Percentiles rank a stretch among this genome's conserved stretches.
phyloP scores from a whole-genome alignment of 331 rosid genomes.

The Quercus tomentella region DNA sequence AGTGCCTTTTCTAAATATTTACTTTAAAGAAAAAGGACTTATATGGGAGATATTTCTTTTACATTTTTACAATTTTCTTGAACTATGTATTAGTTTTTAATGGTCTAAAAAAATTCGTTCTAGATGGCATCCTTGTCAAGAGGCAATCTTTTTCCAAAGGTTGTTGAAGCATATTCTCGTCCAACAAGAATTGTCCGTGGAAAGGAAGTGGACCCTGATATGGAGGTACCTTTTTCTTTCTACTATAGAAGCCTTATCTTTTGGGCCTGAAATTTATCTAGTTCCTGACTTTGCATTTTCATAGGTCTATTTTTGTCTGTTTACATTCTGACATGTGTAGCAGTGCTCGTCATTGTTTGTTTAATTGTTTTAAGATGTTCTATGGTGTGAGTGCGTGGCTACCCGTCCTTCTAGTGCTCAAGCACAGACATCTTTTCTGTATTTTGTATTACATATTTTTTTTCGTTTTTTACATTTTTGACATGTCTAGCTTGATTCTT shows the following conservation, averaged over 20 bases:
- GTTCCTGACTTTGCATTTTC: neutral
- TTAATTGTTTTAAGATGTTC: neutral
- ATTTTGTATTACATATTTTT: neutral
- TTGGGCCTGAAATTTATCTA: neutral
- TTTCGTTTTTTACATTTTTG: neutral
- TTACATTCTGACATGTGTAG: neutral
- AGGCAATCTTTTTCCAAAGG: conserved; percentile 62
- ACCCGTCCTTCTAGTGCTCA: neutral
- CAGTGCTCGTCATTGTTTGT: neutral
- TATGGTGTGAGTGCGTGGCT: neutral
- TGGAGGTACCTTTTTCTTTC: conserved; percentile 41
- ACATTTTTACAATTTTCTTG: neutral
- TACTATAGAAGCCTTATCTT: neutral
- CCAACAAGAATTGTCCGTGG: conserved; percentile 97
- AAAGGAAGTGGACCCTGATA: conserved; percentile 51
- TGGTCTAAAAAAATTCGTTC: conserved; percentile 24
- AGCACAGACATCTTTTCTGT: neutral
- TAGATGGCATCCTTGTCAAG: conserved; percentile 84
- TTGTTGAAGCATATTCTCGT: conserved; percentile 90
- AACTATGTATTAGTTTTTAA: neutral
- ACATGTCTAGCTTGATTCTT: neutral
- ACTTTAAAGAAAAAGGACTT: neutral
- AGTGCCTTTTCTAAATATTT: neutral
- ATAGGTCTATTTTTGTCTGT: neutral
- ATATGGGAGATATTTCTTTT: neutral